Evolutionary conservation across 345 rosid genomes (phyloP), one percentile per base, ranked within the genome.

Genomic region (Eucalyptus albens): DNA sequence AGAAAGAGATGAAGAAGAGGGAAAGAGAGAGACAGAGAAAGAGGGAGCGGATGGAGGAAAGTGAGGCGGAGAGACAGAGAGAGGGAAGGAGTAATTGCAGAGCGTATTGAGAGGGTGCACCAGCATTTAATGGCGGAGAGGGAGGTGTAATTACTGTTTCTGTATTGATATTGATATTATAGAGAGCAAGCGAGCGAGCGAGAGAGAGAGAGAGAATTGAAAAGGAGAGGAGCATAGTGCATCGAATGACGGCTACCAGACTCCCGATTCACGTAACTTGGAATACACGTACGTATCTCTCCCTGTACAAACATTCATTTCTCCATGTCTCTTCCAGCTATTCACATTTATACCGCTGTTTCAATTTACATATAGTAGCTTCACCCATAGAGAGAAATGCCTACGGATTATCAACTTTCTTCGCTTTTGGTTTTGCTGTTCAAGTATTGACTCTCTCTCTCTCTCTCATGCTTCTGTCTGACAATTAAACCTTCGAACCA

Each of bases 101-200:
- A 94, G 94, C 90, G 95, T 86, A 91, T 92, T 91, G 96, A 94
- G 95, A 93, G 95, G 96, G 94, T 94, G 97, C 95, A 91, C 92
- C 90, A 17, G 97, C 97, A 96, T 95, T 96, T 94, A 96, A 94
- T 96, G 94, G 95, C 40, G 92, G 92, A 88, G 92, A 92, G 89
- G 91, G 90, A 45, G 91, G 88, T 89, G 88, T 62, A 50, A 89
- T 87, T 89, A 69, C 87, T 24, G 87, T 22, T 60, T 40, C 85
- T 77, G 85, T 77, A 40, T 77, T 77, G 90, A 72, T n/a, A n/a
- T 89, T 40, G 56, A 72, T 80, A 40, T 50, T 9, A 50, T 86
- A 88, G 90, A 91, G 88, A 88, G 89, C 88, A 50, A 89, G 33
- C 51, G 82, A 89, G 88, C 87, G 40, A 90, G 88, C 87, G 50